Evolutionary conservation across 371 early-diverging fungal genomes (phyloP).

Genomic region (Thermomucor indicae-seudaticae): DNA sequence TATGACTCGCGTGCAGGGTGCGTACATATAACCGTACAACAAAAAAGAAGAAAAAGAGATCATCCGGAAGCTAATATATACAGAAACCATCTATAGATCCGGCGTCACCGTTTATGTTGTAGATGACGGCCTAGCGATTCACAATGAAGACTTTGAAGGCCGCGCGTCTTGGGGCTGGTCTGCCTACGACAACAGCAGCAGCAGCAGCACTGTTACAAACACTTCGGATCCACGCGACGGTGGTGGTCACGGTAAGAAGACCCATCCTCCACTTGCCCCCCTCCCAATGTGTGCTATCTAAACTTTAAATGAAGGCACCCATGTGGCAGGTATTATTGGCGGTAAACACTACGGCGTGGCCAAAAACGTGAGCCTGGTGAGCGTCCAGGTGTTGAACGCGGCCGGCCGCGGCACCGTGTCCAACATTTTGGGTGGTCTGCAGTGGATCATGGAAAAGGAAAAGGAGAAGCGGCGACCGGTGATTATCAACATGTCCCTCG

Average conservation of each 20-base stretch:
- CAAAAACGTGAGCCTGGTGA: constrained; percentile 77
- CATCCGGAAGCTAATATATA: too few relatives aligned
- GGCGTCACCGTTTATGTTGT: constrained; percentile 53
- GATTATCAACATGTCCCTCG: constrained; percentile 61
- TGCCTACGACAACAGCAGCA: constrained; percentile 51
- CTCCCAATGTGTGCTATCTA: too few relatives aligned
- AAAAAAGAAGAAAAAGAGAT: too few relatives aligned
- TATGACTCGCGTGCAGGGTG: constrained; percentile 28
- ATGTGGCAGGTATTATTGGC: constrained; percentile 79
- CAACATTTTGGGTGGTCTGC: constrained; percentile 68
- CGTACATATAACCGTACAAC: too few relatives aligned
- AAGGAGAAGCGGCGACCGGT: constrained; percentile 26
- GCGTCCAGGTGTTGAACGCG: constrained; percentile 79
- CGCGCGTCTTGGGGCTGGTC: constrained; percentile 56
- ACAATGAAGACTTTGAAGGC: constrained; percentile 57
- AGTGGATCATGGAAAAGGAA: constrained; percentile 53
- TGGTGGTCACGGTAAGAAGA: constrained; percentile 11
- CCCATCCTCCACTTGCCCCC: neutral
- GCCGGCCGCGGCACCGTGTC: constrained; percentile 64
- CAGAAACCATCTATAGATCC: constrained; percentile 6
- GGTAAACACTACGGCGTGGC: constrained; percentile 82
- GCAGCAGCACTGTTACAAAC: constrained; percentile 1
- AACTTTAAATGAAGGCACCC: too few relatives aligned
- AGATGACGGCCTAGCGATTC: constrained; percentile 41
- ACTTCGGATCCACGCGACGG: constrained; percentile 1